Percentiles rank a stretch among this genome's conserved stretches.
phyloP scores from a whole-genome alignment of 345 rosid genomes.

The Moringa oleifera region DNA sequence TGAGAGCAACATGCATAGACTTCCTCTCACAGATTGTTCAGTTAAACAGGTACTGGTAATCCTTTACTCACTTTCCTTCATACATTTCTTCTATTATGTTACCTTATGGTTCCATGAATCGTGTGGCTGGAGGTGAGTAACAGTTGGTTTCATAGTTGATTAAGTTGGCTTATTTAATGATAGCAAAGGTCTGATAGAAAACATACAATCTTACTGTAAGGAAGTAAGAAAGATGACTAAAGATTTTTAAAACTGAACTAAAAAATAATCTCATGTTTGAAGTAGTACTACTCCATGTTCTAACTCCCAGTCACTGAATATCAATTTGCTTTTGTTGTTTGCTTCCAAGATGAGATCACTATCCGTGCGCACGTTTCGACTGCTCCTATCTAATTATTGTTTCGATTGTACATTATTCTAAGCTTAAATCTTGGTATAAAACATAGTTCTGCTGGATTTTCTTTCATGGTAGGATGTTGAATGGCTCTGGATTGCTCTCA shows the following conservation, averaged over 20 bases:
- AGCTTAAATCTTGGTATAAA: neutral
- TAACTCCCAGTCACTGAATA: neutral
- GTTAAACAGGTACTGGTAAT: slow-evolving; percentile 40
- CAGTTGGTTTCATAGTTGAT: neutral
- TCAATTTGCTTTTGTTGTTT: neutral
- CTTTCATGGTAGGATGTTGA: neutral
- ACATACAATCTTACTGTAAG: neutral
- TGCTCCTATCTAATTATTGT: too few species aligned
- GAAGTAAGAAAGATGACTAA: neutral
- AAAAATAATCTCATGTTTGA: neutral
- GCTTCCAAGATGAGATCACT: neutral
- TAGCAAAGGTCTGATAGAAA: neutral
- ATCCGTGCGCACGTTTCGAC: neutral
- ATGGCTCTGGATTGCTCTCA: neutral
- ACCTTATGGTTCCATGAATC: neutral
- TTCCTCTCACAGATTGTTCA: slow-evolving; percentile 50
- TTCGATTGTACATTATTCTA: neutral
- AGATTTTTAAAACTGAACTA: neutral
- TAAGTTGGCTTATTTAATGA: neutral
- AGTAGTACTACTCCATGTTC: neutral
- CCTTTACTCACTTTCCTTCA: neutral
- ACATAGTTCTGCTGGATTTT: neutral
- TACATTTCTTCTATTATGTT: neutral
- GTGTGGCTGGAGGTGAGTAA: neutral
- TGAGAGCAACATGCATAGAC: slow-evolving; percentile 47